Conservation (phyloP, 306 rosid genomes). For the Carpinus viminea region DNA sequence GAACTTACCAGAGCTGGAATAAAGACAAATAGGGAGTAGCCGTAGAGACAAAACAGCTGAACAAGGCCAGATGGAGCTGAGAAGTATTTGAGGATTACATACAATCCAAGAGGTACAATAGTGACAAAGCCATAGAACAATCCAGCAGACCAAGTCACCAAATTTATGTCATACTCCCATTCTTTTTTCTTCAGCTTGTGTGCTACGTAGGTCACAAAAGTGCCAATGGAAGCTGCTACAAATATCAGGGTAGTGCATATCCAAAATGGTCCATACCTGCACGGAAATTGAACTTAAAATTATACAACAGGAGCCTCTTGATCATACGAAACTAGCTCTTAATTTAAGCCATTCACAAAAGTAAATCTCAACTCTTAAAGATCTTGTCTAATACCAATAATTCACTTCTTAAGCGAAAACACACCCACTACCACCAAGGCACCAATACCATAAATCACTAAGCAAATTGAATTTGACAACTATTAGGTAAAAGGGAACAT, state of each 20-base stretch:
- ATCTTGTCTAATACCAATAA: not conserved
- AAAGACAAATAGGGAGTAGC: constrained; percentile 87
- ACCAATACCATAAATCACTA: not conserved
- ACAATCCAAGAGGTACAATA: constrained; percentile 72
- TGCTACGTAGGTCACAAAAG: constrained; percentile 86
- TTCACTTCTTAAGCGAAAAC: not conserved
- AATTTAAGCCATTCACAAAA: not conserved
- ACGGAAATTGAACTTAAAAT: constrained; percentile 17
- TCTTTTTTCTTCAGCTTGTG: constrained; percentile 76
- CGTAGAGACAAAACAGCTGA: constrained; percentile 90
- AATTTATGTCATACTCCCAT: constrained; percentile 91
- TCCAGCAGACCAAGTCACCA: constrained; percentile 96
- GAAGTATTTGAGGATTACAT: constrained; percentile 83
- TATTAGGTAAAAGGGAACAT: not conserved
- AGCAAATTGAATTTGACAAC: not conserved
- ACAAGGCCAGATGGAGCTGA: constrained; percentile 91
- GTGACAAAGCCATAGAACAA: constrained; percentile 93
- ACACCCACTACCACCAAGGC: not conserved
- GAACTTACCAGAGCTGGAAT: constrained; percentile 88
- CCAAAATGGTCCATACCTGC: constrained; percentile 99
- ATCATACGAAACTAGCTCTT: not conserved
- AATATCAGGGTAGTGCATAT: constrained; percentile 93
- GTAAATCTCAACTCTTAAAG: not conserved
- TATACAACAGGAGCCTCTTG: not conserved
- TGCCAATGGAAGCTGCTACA: constrained; percentile 92